These are phyloP conservation scores for Pleurotus tuoliensis DNA, from an alignment of 768 basidiomycete species.

Conservation along the genomic window DNA sequence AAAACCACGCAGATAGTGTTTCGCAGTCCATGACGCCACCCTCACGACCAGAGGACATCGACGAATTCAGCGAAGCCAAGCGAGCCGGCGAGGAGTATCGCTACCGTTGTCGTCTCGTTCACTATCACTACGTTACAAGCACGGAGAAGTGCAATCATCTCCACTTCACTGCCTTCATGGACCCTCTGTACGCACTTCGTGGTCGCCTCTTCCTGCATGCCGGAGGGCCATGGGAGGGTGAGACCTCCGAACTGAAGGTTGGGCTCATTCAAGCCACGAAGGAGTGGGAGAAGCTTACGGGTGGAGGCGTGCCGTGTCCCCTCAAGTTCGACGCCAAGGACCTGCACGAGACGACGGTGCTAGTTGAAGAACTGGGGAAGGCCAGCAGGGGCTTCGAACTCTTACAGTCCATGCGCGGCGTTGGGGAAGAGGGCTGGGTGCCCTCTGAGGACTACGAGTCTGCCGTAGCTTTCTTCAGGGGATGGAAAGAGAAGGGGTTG, in stretches of 20 bases:
- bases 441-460: constrained; percentile 24
- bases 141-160: constrained; percentile 24
- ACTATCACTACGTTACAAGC: constrained; percentile 24
- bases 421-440: constrained; percentile 27
- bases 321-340: constrained; percentile 25
- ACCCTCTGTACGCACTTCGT: constrained; percentile 17
- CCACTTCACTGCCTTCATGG: constrained; percentile 19
- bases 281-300: constrained; percentile 21
- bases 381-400: constrained; percentile 16
- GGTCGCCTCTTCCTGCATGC: constrained; percentile 26
- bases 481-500: constrained; percentile 31
- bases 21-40: constrained; percentile 19
- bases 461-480: constrained; percentile 23
- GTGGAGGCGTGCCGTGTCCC: constrained; percentile 24
- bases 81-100: constrained; percentile 18
- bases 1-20: constrained; percentile 22
- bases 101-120: constrained; percentile 24
- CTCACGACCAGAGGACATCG: constrained; percentile 19
- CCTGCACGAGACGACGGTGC: constrained; percentile 18
- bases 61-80: constrained; percentile 20
- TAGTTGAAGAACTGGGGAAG: constrained; percentile 17
- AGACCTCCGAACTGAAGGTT: constrained; percentile 25
- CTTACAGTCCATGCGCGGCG: constrained; percentile 15
- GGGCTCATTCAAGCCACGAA: constrained; percentile 23
- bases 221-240: constrained; percentile 27